Percentiles rank a stretch among this genome's conserved stretches.
Conservation (phyloP, 2,329 filamentous ascomycete genomes). For the Trichoderma sp. region DNA sequence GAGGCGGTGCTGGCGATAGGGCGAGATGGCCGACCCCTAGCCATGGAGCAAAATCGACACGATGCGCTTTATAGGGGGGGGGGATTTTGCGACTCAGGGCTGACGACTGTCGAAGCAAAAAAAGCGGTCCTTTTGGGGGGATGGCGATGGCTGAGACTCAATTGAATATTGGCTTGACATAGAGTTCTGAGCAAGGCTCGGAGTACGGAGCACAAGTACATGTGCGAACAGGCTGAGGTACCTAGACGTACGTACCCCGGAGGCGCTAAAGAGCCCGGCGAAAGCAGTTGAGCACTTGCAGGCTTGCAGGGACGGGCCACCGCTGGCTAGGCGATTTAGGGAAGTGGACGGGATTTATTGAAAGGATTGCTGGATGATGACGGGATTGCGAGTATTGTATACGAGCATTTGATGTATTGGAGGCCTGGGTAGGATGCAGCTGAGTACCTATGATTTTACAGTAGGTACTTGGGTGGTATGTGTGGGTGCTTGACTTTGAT, state of each 20-base stretch:
- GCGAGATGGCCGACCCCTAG: neutral
- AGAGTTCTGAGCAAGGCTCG: neutral
- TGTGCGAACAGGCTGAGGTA: neutral
- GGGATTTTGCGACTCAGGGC: neutral
- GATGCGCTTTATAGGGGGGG: neutral
- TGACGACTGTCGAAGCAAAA: neutral
- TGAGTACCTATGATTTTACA: too few species aligned
- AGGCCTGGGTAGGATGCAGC: too few species aligned
- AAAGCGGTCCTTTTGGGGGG: neutral
- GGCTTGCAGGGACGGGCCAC: slow-evolving; percentile 6
- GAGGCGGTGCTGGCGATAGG: neutral
- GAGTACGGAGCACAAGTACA: too few species aligned
- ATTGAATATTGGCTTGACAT: neutral
- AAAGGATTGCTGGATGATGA: neutral
- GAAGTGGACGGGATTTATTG: neutral
- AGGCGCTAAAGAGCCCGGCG: slow-evolving; percentile 3
- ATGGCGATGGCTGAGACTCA: neutral
- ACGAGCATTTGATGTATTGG: neutral
- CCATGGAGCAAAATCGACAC: neutral
- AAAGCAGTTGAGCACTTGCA: neutral
- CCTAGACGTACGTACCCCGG: slow-evolving; percentile 10
- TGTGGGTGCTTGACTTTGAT: neutral
- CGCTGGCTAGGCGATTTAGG: slow-evolving; percentile 1
- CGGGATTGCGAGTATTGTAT: neutral
- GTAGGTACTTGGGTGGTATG: neutral